Evolutionary conservation across 2,329 filamentous ascomycete genomes (phyloP).

Genomic region (Trichoderma lentiforme): DNA sequence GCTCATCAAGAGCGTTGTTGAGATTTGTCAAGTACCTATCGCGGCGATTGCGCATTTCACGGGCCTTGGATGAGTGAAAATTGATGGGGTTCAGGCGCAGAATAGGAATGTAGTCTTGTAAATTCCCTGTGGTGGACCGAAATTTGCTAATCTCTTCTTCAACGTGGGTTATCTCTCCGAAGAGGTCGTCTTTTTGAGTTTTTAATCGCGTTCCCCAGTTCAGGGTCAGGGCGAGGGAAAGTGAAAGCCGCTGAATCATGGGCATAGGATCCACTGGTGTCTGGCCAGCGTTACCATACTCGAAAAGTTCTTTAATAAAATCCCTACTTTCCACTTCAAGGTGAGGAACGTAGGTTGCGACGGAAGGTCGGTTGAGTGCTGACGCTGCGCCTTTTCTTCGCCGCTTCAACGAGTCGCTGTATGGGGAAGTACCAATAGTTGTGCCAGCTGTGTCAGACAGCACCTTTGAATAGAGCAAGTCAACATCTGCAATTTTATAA

Average conservation of each 20-base stretch:
- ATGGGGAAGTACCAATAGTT: constrained; percentile 66
- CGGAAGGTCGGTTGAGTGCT: constrained; percentile 62
- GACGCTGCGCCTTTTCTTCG: constrained; percentile 63
- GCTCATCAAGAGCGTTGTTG: neutral
- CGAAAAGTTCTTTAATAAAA: constrained; percentile 59
- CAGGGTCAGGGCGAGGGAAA: constrained; percentile 61
- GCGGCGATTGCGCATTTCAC: neutral
- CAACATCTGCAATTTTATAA: neutral
- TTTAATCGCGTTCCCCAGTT: constrained; percentile 64
- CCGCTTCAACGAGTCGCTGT: constrained; percentile 61
- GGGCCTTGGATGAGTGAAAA: neutral
- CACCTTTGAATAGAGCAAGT: constrained; percentile 39
- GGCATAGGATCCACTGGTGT: constrained; percentile 61
- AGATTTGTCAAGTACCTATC: neutral
- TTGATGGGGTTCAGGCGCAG: neutral
- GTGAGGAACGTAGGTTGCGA: constrained; percentile 60
- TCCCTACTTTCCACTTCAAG: constrained; percentile 61
- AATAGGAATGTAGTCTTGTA: neutral
- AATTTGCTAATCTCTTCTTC: constrained; percentile 53
- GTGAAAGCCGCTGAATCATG: constrained; percentile 62
- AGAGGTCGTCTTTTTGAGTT: constrained; percentile 56
- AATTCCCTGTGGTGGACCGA: neutral
- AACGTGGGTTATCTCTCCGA: constrained; percentile 60
- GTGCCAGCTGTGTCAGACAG: constrained; percentile 63
- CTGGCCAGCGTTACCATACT: constrained; percentile 53